Base-by-base conservation (phyloP, 2,329 filamentous ascomycete genomes). In the Epichloe festucae region DNA sequence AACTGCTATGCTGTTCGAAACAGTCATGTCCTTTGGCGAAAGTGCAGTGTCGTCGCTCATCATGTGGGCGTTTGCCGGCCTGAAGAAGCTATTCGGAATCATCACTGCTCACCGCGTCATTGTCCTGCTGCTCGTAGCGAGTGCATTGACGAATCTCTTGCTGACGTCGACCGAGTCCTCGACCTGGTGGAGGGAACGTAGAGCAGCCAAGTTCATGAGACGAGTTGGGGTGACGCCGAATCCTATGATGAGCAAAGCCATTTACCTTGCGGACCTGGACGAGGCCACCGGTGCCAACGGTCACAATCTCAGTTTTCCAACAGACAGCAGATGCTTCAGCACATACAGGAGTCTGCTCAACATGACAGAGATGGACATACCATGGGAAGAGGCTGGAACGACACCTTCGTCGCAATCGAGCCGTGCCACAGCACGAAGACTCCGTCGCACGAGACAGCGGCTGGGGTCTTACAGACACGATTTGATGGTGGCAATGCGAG, bases 381-480 rank as follows among this genome's bases (percentile, higher is more conserved):
- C 78, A 0, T 75, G 73, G 62, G 72, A 80, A 40, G 71, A 76
- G 27, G 74, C 77, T 1, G 76, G 75, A 0, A 62, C 71, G 4
- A 60, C 67, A 6, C 67, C 81, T 45, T 64, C 70, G 7, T 72
- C 74, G 44, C 65, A 71, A 10, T 65, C 71, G 14, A 79, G 76
- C 60, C 72, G 72, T 50, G 70, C 76, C 10, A 76, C 78, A 7
- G 78, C 82, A 1, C 76, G 76, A 14, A 79, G 87, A 19, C 75
- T 97, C 35, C 81, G 86, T 48, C 80, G 84, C 40, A 88, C 89
- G n/a, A 79, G 91, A 10, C 87, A 95, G 67, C 79, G 84, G 23
- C 78, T 98, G 0, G 91, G 87, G 1, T 74, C 80, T 2, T 93
- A 96, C 65, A 78, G 93, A 3, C 89, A 98, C 65, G 89, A 97